These are phyloP conservation scores for Erysimum pusillum DNA, from an alignment of 441 rosid species.

Conservation along the genomic window DNA sequence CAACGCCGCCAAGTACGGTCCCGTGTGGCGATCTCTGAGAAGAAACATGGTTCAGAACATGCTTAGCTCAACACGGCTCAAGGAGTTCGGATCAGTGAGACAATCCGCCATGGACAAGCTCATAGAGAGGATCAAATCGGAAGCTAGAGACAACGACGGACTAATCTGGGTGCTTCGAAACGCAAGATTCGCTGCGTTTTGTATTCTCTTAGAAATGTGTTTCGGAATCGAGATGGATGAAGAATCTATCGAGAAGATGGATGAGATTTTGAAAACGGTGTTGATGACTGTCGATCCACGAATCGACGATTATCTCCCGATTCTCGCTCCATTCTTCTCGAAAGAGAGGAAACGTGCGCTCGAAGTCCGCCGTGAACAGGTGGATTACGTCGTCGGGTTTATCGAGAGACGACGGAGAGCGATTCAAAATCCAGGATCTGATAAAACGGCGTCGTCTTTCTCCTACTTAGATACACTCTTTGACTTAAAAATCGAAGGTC, in stretches of 20 bases:
- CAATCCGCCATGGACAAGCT: slow-evolving; percentile 72
- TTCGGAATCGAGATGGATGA: slow-evolving; percentile 90
- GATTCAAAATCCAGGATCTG: slow-evolving; percentile 59
- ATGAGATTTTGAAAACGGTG: slow-evolving; percentile 66
- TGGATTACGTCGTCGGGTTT: slow-evolving; percentile 61
- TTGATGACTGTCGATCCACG: slow-evolving; percentile 70
- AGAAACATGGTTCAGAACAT: slow-evolving; percentile 95
- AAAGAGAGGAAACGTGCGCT: slow-evolving; percentile 67
- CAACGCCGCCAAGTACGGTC: slow-evolving; percentile 79
- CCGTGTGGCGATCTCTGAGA: slow-evolving; percentile 87
- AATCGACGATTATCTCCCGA: slow-evolving; percentile 87
- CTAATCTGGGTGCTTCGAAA: slow-evolving; percentile 74
- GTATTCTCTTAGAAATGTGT: slow-evolving; percentile 74
- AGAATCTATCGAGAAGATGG: slow-evolving; percentile 65
- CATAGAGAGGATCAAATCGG: slow-evolving; percentile 56
- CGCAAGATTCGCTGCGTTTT: slow-evolving; percentile 80
- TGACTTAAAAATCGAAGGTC: slow-evolving; percentile 56
- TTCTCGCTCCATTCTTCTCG: slow-evolving; percentile 77
- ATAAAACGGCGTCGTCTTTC: slow-evolving; percentile 64
- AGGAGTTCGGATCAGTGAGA: slow-evolving; percentile 63
- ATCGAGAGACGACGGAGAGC: slow-evolving; percentile 66
- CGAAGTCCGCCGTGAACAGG: slow-evolving; percentile 68
- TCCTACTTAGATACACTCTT: slow-evolving; percentile 87
- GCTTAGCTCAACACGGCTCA: slow-evolving; percentile 76
- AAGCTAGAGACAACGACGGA: slow-evolving; percentile 58